These are phyloP conservation scores for Lactifluus piperatus DNA, from an alignment of 768 basidiomycete species.

Conservation along the genomic window DNA sequence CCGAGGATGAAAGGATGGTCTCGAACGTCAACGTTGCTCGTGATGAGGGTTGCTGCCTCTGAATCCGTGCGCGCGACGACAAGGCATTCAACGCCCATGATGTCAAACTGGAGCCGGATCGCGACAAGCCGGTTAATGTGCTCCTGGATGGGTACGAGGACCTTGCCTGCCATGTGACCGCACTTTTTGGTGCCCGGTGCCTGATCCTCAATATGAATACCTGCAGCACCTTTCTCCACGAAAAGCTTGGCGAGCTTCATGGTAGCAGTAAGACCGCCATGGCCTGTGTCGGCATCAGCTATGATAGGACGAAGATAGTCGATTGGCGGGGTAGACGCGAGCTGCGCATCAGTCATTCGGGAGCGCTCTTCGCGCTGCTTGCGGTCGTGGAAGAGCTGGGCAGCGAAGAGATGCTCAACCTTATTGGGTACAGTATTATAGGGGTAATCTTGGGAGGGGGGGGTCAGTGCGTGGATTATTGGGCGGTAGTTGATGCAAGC, in stretches of 20 bases:
- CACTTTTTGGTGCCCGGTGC: conserved; percentile 97
- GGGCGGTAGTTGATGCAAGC: conserved; percentile 15
- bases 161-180: conserved; percentile 92
- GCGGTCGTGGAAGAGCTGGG: conserved; percentile 98
- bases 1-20: conserved; percentile 98
- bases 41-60: conserved; percentile 94
- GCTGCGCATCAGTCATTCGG: conserved; percentile 58
- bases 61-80: conserved; percentile 93
- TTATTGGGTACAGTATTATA: conserved; percentile 99
- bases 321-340: conserved; percentile 57
- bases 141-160: conserved; percentile 93
- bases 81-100: conserved; percentile 96
- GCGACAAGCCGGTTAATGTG: conserved; percentile 98
- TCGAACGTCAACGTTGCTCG: conserved; percentile 93
- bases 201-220: conserved; percentile 97
- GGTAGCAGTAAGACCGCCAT: conserved; percentile 94
- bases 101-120: conserved; percentile 94
- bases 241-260: conserved; percentile 99
- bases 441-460: conserved; percentile 65
- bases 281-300: conserved; percentile 97
- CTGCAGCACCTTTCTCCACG: conserved; percentile 96
- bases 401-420: conserved; percentile 96
- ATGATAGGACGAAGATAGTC: conserved; percentile 93
- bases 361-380: conserved; percentile 85
- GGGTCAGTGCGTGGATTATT: background rate